These are phyloP conservation scores for Solanum gandarillasii DNA, from an alignment of 257 asterid genomes.

Conservation along the genomic window DNA sequence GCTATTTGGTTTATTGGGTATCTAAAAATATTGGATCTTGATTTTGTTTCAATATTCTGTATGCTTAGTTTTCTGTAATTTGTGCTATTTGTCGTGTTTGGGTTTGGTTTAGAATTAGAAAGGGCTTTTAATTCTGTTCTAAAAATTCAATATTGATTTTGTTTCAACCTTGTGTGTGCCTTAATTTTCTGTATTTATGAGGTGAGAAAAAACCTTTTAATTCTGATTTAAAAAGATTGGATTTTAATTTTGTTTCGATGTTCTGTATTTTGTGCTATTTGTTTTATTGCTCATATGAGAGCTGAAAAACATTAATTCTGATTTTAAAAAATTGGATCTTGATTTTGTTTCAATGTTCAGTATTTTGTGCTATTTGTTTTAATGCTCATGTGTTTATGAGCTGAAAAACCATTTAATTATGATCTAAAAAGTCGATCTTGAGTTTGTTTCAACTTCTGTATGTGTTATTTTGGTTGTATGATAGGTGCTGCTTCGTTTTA, in stretches of 20 bases:
- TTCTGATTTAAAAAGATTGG: too few relatives aligned
- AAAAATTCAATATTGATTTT: not conserved
- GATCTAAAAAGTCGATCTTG: not conserved
- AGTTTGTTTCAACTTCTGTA: not conserved
- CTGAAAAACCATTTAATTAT: not conserved
- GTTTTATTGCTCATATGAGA: too few relatives aligned
- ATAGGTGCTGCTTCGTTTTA: not conserved
- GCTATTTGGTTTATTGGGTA: not conserved
- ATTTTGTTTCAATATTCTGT: not conserved
- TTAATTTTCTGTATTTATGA: not conserved
- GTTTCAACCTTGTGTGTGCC: not conserved
- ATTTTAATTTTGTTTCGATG: too few relatives aligned
- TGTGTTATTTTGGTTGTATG: not conserved
- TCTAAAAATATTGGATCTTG: not conserved
- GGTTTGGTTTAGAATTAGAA: not conserved
- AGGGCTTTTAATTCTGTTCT: not conserved
- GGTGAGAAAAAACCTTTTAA: not conserved
- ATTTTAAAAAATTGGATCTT: too few relatives aligned
- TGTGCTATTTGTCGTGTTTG: not conserved
- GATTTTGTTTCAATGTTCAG: too few relatives aligned
- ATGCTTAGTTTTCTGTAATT: not conserved
- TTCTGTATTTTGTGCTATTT: too few relatives aligned
- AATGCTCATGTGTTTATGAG: not conserved
- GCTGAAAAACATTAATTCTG: too few relatives aligned
- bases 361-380: not conserved